Evolutionary conservation across 331 rosid species (phyloP), one percentile per base, ranked within the genome.

Genomic region (Malus hybrid): DNA sequence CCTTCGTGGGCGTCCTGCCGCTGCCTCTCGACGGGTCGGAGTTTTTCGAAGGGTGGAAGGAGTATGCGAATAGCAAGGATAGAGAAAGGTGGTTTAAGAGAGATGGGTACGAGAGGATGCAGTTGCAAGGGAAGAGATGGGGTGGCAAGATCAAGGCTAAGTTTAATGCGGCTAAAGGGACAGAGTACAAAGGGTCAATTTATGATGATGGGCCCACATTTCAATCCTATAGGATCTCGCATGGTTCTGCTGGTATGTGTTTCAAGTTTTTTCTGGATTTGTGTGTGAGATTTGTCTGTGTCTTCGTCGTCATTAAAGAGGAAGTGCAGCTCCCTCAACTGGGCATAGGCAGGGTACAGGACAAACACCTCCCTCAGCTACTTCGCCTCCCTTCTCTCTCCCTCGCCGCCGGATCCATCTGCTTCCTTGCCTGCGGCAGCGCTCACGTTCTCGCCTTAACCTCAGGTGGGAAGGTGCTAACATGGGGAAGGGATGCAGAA

Each of bases 71-170:
- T 4, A 86, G 66, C 27, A 92, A 94, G 73, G 93, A 88, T 14
- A 81, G 95, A 54, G 95, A 94, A 85, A 93, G 97, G 27, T 94
- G 99, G 99, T 90, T 78, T 34, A 81, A 76, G 18, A 96, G 87
- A 0, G 86, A 86, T 32, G 95, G 96, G 24, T 85, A 73, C 54
- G 93, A 86, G 70, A 55, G 64, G 11, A 91, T 94, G 97, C 88
- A 94, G 48, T 70, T 94, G 74, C 97, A 94, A 50, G 97, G 95
- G 27, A 85, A 96, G 72, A 86, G 93, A 13, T 94, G 97, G 97
- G 77, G 70, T 69, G 96, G 97, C 33, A 81, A 11, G 0, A 94
- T 86, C 19, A 86, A 73, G 80, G 92, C 3, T 2, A 83, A 69
- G 83, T 28, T 69, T 4, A 87, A 92, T 50, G 18, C 1, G 13